phyloP scores from a whole-genome alignment of 2,329 filamentous ascomycete species.

The Calonectria pauciramosa region DNA sequence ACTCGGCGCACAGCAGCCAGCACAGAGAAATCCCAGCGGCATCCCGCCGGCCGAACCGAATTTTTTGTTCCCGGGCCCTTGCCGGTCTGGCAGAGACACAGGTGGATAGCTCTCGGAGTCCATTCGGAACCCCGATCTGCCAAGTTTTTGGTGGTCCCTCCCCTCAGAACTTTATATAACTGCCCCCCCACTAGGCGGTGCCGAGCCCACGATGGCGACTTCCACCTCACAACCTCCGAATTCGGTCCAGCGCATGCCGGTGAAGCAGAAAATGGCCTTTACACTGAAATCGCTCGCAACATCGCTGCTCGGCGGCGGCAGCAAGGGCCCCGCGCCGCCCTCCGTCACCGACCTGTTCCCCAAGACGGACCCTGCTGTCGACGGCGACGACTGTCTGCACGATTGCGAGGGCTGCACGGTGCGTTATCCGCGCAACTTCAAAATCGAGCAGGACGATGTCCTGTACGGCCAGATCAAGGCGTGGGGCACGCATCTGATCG shows the following conservation, averaged over 20 bases:
- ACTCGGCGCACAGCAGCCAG: background rate
- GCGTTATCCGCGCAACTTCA: constrained; percentile 79
- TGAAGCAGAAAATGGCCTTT: constrained; percentile 58
- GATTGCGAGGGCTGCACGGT: constrained; percentile 88
- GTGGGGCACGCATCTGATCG: constrained; percentile 90
- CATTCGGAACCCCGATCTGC: constrained; percentile 19
- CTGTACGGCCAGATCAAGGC: constrained; percentile 89
- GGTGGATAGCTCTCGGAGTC: constrained; percentile 17
- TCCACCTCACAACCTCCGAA: constrained; percentile 25
- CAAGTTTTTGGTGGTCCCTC: background rate
- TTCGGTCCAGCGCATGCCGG: constrained; percentile 47
- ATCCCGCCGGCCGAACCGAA: constrained; percentile 24
- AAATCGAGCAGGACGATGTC: constrained; percentile 82
- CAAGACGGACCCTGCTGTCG: constrained; percentile 79
- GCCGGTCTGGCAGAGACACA: background rate
- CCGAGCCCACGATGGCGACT: constrained; percentile 6
- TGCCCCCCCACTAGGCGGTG: background rate
- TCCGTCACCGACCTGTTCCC: constrained; percentile 73
- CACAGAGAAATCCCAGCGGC: background rate
- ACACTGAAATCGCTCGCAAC: constrained; percentile 52
- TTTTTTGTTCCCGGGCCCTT: background rate
- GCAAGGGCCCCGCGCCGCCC: constrained; percentile 42
- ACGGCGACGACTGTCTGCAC: constrained; percentile 89
- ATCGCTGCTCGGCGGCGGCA: constrained; percentile 46
- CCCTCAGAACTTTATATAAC: constrained; percentile 15